Percentiles rank a stretch among this genome's conserved stretches.
phyloP scores from a whole-genome alignment of 108 stramenopile species.

The Cyclostephanos tholiformis region DNA sequence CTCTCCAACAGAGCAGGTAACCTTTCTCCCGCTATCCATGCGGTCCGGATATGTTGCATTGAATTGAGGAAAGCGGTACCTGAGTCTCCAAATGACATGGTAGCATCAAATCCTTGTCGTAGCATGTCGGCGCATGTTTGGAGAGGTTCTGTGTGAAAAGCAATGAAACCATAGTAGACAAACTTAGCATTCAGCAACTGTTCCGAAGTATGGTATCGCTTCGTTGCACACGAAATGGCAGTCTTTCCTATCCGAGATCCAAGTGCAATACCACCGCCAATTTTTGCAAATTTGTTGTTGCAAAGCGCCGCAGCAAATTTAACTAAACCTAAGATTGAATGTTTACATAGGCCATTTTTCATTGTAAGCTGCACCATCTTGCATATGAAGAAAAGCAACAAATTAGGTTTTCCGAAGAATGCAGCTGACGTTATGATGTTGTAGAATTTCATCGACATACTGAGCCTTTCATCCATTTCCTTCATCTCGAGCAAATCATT shows the following conservation, averaged over 20 bases:
- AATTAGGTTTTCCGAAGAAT: not conserved
- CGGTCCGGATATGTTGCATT: not conserved
- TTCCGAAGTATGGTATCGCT: not conserved
- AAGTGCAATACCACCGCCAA: too few species aligned
- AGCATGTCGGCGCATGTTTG: constrained; percentile 8
- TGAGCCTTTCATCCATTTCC: not conserved
- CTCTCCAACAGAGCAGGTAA: not conserved
- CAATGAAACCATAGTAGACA: constrained; percentile 1
- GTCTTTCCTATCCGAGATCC: constrained; percentile 7
- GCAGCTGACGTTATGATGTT: not conserved
- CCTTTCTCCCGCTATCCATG: not conserved
- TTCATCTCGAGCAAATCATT: too few species aligned
- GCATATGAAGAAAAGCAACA: not conserved
- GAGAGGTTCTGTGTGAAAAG: not conserved
- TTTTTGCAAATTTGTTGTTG: not conserved
- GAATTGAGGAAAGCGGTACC: constrained; percentile 1
- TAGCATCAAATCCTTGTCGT: not conserved
- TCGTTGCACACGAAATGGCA: not conserved
- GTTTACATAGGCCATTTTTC: constrained; percentile 9
- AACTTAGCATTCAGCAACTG: not conserved
- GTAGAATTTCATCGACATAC: not conserved
- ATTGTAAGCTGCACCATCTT: constrained; percentile 8
- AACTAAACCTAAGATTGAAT: not conserved
- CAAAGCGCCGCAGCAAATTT: not conserved
- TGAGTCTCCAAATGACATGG: not conserved